phyloP scores from a whole-genome alignment of 345 rosid species.

The Combretum micranthum region DNA sequence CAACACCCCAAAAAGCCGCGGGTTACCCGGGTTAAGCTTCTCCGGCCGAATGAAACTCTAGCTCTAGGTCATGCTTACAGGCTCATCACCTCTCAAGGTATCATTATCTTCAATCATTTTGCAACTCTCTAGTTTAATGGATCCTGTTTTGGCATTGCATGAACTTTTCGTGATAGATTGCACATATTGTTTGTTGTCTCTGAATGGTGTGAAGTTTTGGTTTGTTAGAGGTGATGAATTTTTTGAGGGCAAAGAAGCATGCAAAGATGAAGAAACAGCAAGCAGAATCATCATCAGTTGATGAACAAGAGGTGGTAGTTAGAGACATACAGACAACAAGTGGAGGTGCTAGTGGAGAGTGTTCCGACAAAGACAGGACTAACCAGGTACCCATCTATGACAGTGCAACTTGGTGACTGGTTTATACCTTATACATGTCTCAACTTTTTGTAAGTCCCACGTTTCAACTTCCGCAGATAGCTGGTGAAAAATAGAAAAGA shows the following conservation, averaged over 20 bases:
- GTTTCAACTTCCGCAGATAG: too few relatives aligned
- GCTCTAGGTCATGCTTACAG: constrained; percentile 92
- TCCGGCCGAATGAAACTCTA: constrained; percentile 73
- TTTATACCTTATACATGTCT: neutral
- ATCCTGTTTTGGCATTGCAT: too few relatives aligned
- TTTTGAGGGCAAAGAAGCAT: constrained; percentile 65
- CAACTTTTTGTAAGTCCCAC: neutral
- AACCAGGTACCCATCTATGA: constrained; percentile 9
- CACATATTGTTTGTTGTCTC: neutral
- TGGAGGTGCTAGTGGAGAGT: constrained; percentile 4
- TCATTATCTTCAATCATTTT: neutral
- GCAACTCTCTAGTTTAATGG: neutral
- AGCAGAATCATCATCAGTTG: constrained; percentile 37
- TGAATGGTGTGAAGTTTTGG: neutral
- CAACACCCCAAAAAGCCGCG: constrained; percentile 28
- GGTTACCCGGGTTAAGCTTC: constrained; percentile 89
- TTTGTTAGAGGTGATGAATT: constrained; percentile 70
- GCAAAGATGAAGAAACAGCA: constrained; percentile 64
- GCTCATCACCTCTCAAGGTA: constrained; percentile 92
- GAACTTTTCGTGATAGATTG: too few relatives aligned
- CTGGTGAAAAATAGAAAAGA: too few relatives aligned
- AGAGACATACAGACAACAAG: constrained; percentile 3
- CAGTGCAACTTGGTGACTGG: neutral
- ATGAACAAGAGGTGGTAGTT: constrained; percentile 22
- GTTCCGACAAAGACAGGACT: constrained; percentile 9